Evolutionary conservation across 805 yeast genomes (phyloP).

Genomic region (Kazachstania bromeliacearum): DNA sequence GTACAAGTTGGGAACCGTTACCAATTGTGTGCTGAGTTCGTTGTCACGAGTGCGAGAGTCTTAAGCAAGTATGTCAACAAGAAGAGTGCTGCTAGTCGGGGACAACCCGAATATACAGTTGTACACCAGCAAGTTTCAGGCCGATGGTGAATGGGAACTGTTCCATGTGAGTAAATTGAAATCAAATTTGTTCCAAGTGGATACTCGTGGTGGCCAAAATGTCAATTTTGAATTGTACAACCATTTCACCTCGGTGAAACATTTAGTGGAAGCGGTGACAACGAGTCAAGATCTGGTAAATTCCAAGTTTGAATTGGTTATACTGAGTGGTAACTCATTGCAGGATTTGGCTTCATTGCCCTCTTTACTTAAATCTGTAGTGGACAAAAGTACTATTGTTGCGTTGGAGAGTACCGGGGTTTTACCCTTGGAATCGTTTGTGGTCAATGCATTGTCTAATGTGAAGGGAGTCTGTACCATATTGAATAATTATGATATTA

Average conservation of each 20-base stretch:
- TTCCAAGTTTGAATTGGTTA: conserved; percentile 33
- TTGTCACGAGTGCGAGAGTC: too few relatives aligned
- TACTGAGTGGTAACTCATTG: conserved; percentile 38
- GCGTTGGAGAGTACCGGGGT: conserved; percentile 60
- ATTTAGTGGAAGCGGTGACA: conserved; percentile 8
- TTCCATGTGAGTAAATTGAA: conserved; percentile 19
- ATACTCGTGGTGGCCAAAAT: conserved; percentile 13
- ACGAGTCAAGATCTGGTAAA: neutral
- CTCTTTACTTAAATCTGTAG: conserved; percentile 26
- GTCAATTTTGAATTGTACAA: conserved; percentile 11
- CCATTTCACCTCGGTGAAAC: conserved; percentile 19
- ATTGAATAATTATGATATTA: conserved; percentile 51
- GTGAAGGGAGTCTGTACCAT: conserved; percentile 39
- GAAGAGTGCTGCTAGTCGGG: conserved; percentile 13
- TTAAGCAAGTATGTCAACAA: neutral
- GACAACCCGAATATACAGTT: conserved; percentile 19
- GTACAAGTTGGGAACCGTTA: too few relatives aligned
- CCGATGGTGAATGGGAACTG: conserved; percentile 13
- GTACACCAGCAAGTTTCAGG: conserved; percentile 19
- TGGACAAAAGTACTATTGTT: conserved; percentile 38
- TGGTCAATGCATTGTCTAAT: conserved; percentile 18
- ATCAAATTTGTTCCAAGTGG: conserved; percentile 8
- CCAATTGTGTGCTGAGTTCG: too few relatives aligned
- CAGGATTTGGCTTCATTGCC: conserved; percentile 39
- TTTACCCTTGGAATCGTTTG: conserved; percentile 57